Percentiles rank a stretch among this genome's conserved stretches.
These are phyloP conservation scores for Trichoderma guizhouense DNA, from an alignment of 2,329 filamentous ascomycete species.

Conservation along the genomic window DNA sequence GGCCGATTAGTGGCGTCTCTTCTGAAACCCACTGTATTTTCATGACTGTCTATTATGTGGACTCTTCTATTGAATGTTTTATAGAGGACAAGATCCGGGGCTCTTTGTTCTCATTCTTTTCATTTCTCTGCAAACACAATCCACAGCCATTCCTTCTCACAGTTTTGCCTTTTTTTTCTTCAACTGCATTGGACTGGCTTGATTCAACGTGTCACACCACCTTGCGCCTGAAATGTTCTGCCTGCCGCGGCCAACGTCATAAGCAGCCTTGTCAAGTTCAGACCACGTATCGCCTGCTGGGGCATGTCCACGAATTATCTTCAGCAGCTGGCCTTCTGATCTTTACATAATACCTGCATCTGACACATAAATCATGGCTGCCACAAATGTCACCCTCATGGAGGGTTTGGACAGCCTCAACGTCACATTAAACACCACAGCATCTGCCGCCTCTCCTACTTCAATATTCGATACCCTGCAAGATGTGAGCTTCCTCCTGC, in stretches of 20 bases:
- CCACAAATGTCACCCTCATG: slow-evolving; percentile 25
- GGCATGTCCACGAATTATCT: not conserved
- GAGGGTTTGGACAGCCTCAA: slow-evolving; percentile 31
- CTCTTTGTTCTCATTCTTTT: not conserved
- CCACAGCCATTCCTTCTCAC: not conserved
- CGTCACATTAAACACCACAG: slow-evolving; percentile 27
- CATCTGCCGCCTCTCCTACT: slow-evolving; percentile 17
- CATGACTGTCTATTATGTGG: not conserved
- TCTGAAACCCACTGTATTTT: not conserved
- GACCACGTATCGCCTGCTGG: slow-evolving; percentile 15
- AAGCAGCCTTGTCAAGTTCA: not conserved
- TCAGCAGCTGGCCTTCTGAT: not conserved
- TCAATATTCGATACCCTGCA: slow-evolving; percentile 31
- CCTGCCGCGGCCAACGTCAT: not conserved
- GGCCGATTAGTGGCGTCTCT: not conserved
- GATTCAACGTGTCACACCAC: not conserved
- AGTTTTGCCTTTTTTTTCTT: not conserved
- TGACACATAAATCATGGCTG: slow-evolving; percentile 17
- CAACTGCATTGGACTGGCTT: not conserved
- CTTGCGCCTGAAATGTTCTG: not conserved
- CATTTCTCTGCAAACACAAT: rapidly evolving
- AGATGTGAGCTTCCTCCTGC: slow-evolving; percentile 41
- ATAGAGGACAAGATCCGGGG: not conserved
- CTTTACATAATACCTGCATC: not conserved
- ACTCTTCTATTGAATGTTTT: not conserved